Base-by-base conservation (phyloP, 139 green algal species). In the Chlorella ohadii region DNA sequence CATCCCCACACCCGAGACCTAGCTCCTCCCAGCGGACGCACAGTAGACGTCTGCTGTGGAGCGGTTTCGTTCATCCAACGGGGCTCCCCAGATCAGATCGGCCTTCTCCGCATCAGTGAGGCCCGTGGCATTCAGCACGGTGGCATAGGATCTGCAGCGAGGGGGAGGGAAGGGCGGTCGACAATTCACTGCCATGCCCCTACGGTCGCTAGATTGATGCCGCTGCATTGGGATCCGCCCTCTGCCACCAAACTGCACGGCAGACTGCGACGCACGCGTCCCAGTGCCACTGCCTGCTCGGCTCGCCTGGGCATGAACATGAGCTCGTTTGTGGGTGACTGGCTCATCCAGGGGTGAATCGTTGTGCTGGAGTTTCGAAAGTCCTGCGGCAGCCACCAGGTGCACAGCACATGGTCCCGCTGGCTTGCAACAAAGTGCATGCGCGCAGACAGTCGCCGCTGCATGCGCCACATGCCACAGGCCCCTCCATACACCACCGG, bases 311-410 rank as follows among this genome's bases (percentile, higher is more conserved):
- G 57, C 76, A 59, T 71, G 76, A 82, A 82, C 76, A 59, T 57
- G 36, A 82, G 57, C 36, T 38, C 12, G 57, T 85, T 51, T 12
- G 33, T n/a, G n/a, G 51, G 22, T 19, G 55, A 34, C 19, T 68
- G 17, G 13, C 34, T 84, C 17, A 75, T 61, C 83, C 83, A 87
- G 13, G 71, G 22, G 61, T 67, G 61, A 31, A 86, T 84, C 27
- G 55, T 61, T 7, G 59, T 33, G 36, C 38, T 82, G 6, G 27
- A 11, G 16, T 27, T 16, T 6, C 41, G 33, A 23, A 72, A 41
- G 36, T 82, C 76, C 57, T 72, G 67, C n/a, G 36, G 19, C 59
- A 78, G 63, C 28, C 25, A 33, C 20, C 13, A 34, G 61, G 61
- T n/a, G n/a, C n/a, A n/a, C n/a, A n/a, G n/a, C n/a, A n/a, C n/a